Evolutionary conservation across 2,329 filamentous ascomycete genomes (phyloP).

Genomic region (Pseudocercospora macadamiae): DNA sequence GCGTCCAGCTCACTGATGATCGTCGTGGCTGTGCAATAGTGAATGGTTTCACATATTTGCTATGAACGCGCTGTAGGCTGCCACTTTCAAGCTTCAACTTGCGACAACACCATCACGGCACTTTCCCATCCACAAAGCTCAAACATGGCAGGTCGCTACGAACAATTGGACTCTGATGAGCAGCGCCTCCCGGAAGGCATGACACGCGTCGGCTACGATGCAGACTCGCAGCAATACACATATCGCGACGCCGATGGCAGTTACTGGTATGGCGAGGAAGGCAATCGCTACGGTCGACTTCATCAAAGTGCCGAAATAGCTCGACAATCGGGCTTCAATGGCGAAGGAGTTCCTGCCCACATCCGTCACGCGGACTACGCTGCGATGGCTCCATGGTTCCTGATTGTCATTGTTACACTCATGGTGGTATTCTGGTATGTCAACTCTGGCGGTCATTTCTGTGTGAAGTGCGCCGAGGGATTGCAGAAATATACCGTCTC

Average conservation of each 20-base stretch:
- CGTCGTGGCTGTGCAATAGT: too few species aligned
- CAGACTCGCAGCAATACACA: constrained; percentile 23
- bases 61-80: not conserved
- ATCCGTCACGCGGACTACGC: constrained; percentile 12
- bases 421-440: constrained; percentile 19
- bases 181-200: constrained; percentile 15
- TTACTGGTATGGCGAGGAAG: constrained; percentile 18
- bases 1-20: too few species aligned
- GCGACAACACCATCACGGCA: not conserved
- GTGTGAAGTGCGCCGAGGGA: constrained; percentile 12
- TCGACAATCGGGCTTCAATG: constrained; percentile 10
- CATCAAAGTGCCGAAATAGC: constrained; percentile 11
- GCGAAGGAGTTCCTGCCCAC: constrained; percentile 3
- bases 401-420: constrained; percentile 18
- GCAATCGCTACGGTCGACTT: constrained; percentile 18
- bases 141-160: not conserved
- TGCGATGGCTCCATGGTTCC: constrained; percentile 19
- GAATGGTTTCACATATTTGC: too few species aligned
- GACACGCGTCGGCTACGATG: constrained; percentile 25
- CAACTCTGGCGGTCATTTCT: not conserved
- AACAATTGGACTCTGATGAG: not conserved
- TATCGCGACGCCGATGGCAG: constrained; percentile 12
- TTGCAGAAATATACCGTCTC: constrained; percentile 17
- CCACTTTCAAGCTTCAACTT: not conserved
- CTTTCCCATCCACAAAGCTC: not conserved